phyloP scores from a whole-genome alignment of 257 asterid species.

The Rauvolfia tetraphylla region DNA sequence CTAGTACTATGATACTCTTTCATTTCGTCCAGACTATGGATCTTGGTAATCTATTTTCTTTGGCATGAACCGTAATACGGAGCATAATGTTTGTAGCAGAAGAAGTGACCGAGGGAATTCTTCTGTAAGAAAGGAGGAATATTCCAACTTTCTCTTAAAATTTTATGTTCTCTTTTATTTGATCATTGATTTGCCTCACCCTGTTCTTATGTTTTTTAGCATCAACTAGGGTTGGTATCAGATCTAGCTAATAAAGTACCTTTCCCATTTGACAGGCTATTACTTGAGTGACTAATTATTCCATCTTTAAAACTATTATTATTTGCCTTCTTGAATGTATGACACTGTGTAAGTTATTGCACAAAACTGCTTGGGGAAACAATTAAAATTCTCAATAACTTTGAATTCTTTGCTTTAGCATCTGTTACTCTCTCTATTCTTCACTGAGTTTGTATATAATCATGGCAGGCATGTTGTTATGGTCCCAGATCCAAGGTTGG shows the following conservation, averaged over 20 bases:
- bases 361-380: not conserved
- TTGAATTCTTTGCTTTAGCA: not conserved
- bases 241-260: not conserved
- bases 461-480: slow-evolving; percentile 78
- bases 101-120: not conserved
- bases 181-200: not conserved
- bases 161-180: too few relatives aligned
- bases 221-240: not conserved
- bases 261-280: not conserved
- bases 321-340: not conserved
- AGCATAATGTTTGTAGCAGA: not conserved
- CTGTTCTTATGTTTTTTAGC: not conserved
- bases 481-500: slow-evolving; percentile 95
- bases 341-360: too few relatives aligned
- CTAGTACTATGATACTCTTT: not conserved
- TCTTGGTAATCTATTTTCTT: not conserved
- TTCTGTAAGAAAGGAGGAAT: not conserved
- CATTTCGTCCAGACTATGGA: not conserved
- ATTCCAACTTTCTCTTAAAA: not conserved
- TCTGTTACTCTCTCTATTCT: not conserved
- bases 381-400: not conserved
- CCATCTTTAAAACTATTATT: not conserved
- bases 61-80: not conserved
- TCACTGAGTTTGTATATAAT: slow-evolving; percentile 17
- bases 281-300: not conserved